These are phyloP conservation scores for Tulasnella sp. DNA, from an alignment of 768 basidiomycete genomes.

Conservation along the genomic window DNA sequence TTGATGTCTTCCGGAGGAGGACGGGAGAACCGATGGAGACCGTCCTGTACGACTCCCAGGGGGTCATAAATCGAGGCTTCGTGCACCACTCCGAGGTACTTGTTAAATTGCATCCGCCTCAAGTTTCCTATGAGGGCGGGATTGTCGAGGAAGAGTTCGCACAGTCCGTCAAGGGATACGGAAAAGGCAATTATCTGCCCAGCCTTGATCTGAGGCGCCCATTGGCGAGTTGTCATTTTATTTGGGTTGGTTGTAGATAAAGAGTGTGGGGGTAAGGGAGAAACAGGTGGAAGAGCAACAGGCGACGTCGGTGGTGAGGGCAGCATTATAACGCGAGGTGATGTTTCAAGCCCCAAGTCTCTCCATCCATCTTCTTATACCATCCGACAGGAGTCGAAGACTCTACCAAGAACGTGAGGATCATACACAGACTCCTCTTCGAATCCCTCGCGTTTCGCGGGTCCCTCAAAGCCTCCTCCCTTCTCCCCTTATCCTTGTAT, in stretches of 20 bases:
- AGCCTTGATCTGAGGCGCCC: background rate
- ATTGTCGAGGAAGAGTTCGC: conserved; percentile 2
- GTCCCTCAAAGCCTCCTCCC: background rate
- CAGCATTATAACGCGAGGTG: background rate
- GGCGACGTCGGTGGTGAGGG: background rate
- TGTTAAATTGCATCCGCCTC: background rate
- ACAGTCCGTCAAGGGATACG: background rate
- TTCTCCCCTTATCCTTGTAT: background rate
- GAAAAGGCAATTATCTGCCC: background rate
- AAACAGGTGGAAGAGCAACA: background rate
- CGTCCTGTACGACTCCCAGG: conserved; percentile 49
- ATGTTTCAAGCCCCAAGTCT: background rate
- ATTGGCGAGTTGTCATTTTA: background rate
- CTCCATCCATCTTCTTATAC: background rate
- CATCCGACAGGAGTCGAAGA: background rate
- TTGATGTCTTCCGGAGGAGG: background rate
- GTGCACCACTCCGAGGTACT: background rate
- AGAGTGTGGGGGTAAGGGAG: background rate
- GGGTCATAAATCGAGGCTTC: background rate
- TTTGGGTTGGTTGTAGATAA: background rate
- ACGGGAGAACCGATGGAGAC: background rate
- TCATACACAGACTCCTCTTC: background rate
- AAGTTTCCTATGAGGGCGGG: background rate
- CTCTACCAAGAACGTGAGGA: background rate
- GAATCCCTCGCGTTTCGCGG: background rate